phyloP scores from a whole-genome alignment of 345 rosid species.

The Hypericum perforatum region DNA sequence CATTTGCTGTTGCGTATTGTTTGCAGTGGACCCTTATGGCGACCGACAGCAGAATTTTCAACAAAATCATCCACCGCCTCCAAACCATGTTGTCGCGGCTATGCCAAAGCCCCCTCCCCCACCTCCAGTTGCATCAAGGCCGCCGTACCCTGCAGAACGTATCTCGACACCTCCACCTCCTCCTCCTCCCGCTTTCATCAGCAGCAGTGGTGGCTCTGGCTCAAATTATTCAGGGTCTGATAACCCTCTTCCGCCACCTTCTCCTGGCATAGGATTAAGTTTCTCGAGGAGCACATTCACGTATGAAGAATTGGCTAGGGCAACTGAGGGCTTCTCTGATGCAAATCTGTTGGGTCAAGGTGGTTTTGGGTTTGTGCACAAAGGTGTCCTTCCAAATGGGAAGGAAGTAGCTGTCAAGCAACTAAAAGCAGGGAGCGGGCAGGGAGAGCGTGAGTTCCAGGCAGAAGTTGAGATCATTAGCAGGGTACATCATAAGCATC shows the following conservation, averaged over 20 bases:
- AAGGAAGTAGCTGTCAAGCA: constrained; percentile 19
- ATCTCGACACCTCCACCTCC: constrained; percentile 13
- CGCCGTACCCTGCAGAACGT: constrained; percentile 9
- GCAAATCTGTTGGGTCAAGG: constrained; percentile 20
- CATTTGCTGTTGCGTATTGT: background rate
- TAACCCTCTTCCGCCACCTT: constrained; percentile 4
- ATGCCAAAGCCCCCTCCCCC: constrained; percentile 8
- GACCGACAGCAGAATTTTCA: background rate
- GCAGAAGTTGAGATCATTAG: constrained; percentile 17
- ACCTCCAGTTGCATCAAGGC: constrained; percentile 15
- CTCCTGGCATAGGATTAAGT: background rate
- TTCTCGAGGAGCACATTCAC: constrained; percentile 10
- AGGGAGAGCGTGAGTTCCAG: constrained; percentile 17
- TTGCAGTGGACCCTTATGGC: constrained; percentile 1
- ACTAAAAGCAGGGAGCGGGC: constrained; percentile 15
- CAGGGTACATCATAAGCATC: constrained; percentile 19
- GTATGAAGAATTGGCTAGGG: constrained; percentile 11
- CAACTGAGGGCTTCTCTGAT: constrained; percentile 17
- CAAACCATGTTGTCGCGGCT: background rate
- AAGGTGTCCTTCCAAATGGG: constrained; percentile 12
- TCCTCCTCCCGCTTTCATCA: constrained; percentile 20
- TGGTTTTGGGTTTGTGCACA: constrained; percentile 22
- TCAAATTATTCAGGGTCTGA: background rate
- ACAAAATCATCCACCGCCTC: constrained; percentile 6
- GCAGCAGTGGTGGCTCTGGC: background rate